phyloP scores from a whole-genome alignment of 768 basidiomycete species.

The Rhodotorula babjevae region DNA sequence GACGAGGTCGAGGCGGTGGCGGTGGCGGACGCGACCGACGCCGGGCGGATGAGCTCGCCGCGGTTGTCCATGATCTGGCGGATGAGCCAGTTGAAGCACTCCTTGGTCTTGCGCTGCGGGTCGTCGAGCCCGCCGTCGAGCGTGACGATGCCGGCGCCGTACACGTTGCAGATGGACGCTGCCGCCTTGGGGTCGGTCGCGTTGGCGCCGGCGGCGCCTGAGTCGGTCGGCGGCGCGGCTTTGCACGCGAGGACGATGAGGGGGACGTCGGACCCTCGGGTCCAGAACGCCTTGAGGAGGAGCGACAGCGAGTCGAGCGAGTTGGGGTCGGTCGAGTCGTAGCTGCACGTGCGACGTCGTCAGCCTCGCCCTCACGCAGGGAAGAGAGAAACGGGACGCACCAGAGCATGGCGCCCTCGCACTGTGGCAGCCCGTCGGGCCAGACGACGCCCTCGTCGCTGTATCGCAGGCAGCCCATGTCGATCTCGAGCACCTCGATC shows the following conservation, averaged over 20 bases:
- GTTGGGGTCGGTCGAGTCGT: slow-evolving; percentile 37
- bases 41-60: slow-evolving; percentile 13
- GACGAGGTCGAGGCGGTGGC: slow-evolving; percentile 1
- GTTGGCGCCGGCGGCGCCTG: background rate
- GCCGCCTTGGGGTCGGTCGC: slow-evolving; percentile 43
- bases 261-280: slow-evolving; percentile 56
- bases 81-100: slow-evolving; percentile 68
- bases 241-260: slow-evolving; percentile 82
- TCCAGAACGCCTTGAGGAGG: slow-evolving; percentile 52
- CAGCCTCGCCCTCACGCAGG: too few relatives aligned
- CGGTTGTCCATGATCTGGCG: slow-evolving; percentile 58
- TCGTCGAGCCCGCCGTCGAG: slow-evolving; percentile 50
- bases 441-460: slow-evolving; percentile 45
- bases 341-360: slow-evolving; percentile 20
- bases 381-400: background rate
- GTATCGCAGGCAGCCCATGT: slow-evolving; percentile 34
- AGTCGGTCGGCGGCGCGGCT: slow-evolving; percentile 57
- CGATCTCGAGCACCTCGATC: slow-evolving; percentile 45
- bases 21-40: background rate
- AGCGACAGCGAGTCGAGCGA: slow-evolving; percentile 22
- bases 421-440: slow-evolving; percentile 57
- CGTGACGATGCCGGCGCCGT: slow-evolving; percentile 42
- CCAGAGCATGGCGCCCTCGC: slow-evolving; percentile 78
- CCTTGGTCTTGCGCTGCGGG: slow-evolving; percentile 68
- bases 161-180: slow-evolving; percentile 35